These are phyloP conservation scores for Sclerotinia sclerotiorum DNA, from an alignment of 2,329 filamentous ascomycete species.

Conservation along the genomic window DNA sequence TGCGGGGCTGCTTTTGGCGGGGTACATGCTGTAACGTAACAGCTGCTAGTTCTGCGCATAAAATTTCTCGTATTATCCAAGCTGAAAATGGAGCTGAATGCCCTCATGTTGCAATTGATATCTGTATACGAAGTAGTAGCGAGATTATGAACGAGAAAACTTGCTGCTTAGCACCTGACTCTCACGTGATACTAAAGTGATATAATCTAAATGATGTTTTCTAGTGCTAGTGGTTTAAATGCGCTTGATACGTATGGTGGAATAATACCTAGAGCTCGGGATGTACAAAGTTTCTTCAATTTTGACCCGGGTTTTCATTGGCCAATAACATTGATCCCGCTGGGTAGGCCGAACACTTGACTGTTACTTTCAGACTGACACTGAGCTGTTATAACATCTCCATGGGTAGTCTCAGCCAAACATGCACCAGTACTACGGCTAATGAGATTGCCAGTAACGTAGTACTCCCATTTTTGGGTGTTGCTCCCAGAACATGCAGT, in stretches of 20 bases:
- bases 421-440: slow-evolving; percentile 42
- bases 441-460: slow-evolving; percentile 46
- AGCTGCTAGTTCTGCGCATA: neutral
- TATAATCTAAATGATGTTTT: neutral
- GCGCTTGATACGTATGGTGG: neutral
- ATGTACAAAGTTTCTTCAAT: neutral
- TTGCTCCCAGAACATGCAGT: slow-evolving; percentile 41
- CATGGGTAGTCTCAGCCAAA: slow-evolving; percentile 43
- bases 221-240: neutral
- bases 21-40: slow-evolving; percentile 12
- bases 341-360: slow-evolving; percentile 50
- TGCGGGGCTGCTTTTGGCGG: slow-evolving; percentile 14
- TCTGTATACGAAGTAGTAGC: neutral
- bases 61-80: neutral
- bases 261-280: neutral
- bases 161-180: neutral
- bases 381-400: slow-evolving; percentile 33
- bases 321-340: slow-evolving; percentile 42
- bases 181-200: neutral
- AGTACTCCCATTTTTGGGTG: slow-evolving; percentile 47
- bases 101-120: neutral
- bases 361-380: slow-evolving; percentile 45
- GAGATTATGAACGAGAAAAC: neutral
- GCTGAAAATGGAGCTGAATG: neutral
- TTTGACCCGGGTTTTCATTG: neutral